These are phyloP conservation scores for Luffa acutangula DNA, from an alignment of 306 rosid genomes.

Conservation along the genomic window DNA sequence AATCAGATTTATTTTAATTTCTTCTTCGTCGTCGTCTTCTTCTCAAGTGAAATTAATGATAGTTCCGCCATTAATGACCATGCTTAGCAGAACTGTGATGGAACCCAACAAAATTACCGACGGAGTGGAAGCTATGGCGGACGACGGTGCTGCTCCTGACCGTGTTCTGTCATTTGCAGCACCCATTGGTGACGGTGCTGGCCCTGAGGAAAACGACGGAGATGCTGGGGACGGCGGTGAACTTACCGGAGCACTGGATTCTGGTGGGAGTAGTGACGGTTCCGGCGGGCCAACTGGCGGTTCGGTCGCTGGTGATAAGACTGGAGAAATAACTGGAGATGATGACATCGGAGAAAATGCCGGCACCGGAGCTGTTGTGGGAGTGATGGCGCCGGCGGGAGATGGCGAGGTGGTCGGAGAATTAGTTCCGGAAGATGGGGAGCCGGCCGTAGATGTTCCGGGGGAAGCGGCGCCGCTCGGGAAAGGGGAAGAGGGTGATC, in stretches of 20 bases:
- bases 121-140: background rate
- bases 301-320: background rate
- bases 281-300: background rate
- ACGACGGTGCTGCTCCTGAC: background rate
- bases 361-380: background rate
- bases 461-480: background rate
- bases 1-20: background rate
- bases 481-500: background rate
- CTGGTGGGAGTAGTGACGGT: background rate
- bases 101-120: background rate
- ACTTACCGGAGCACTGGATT: background rate
- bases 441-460: background rate
- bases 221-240: constrained; percentile 10
- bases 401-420: constrained; percentile 9
- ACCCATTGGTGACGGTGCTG: background rate
- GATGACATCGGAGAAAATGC: background rate
- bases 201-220: constrained; percentile 1
- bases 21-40: background rate
- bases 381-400: background rate
- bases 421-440: constrained; percentile 10
- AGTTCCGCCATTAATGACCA: background rate
- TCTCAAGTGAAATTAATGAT: background rate
- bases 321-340: background rate
- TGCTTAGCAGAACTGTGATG: background rate
- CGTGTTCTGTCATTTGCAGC: background rate